Base-by-base conservation (phyloP, 2,329 filamentous ascomycete species). In the Venturia oleaginea region DNA sequence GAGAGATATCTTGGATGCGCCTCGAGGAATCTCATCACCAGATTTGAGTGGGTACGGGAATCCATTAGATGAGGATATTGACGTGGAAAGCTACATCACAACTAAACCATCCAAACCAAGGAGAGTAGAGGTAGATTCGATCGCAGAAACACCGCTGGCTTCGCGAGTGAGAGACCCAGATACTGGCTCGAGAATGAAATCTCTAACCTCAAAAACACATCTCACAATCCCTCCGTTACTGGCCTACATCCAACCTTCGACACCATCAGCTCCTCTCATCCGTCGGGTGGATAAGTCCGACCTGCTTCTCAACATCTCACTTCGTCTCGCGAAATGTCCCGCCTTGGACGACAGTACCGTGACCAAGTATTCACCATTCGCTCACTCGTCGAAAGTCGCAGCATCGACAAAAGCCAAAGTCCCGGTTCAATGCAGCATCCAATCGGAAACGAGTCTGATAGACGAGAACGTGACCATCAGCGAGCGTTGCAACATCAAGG, bases 401-500 rank as follows among this genome's bases (percentile, higher is more conserved):
- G 37, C 91, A 1, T 57, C 51, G 24, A 90, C 94, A 71, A 90
- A 91, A 0, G 88, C 91, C 64, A 89, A 89, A 30, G 86, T 97
- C 40, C 91, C 92, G 64, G 81, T 85, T 40, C 86, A 88, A 63
- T 92, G 89, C 59, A 94, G 91, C 4, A 89, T 97, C 64, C 92
- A 90, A 24, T 85, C 88, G 69, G 82, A 85, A 59, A 93, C 97
- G 77, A 90, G 86, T 68, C 81, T 97, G 2, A 84, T 97, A 43
- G 93, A 86, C 0, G 90, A 93, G 65, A 97, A 97, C 71, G 91
- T 95, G 48, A 91, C 87, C 0, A 86, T 97, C 0, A 90, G 93
- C 71, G 90, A 93, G 70, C 93, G 93, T 74, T 88, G 86, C 30
- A 89, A 92, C n/a, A 89, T 99, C 77, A 97, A 96, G 75, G 91